A percentile compares a stretch with the other conserved stretches of the same genome.
phyloP scores from a whole-genome alignment of 2,329 filamentous ascomycete species.

The Teratosphaeria zuluensis region DNA sequence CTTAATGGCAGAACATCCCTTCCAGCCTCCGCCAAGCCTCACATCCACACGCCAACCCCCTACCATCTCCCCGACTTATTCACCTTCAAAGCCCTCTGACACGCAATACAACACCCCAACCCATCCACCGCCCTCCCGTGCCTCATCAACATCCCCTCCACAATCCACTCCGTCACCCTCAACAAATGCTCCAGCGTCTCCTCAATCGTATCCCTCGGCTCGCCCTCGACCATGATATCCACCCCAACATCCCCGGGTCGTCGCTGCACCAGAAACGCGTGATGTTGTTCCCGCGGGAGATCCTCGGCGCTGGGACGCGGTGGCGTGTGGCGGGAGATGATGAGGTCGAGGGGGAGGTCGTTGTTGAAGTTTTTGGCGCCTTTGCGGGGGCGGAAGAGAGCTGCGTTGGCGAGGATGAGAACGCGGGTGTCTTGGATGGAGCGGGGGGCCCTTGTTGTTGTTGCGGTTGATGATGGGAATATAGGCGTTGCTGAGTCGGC shows the following conservation, averaged over 20 bases:
- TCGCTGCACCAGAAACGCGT: conserved; percentile 6
- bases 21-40: neutral
- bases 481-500: neutral
- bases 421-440: conserved; percentile 5
- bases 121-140: conserved; percentile 2
- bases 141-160: conserved; percentile 4
- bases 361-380: neutral
- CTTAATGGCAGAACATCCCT: neutral
- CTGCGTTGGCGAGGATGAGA: conserved; percentile 8
- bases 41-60: neutral
- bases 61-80: neutral
- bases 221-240: conserved; percentile 5
- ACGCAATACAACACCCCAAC: conserved; percentile 2
- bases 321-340: neutral
- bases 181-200: conserved; percentile 8
- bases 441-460: neutral
- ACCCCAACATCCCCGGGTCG: conserved; percentile 2
- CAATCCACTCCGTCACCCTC: conserved; percentile 6
- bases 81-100: neutral
- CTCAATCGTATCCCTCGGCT: conserved; percentile 5
- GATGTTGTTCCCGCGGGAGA: conserved; percentile 2
- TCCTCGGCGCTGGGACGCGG: conserved; percentile 3
- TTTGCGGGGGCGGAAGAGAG: conserved; percentile 3
- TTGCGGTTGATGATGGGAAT: neutral
- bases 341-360: conserved; percentile 4